These are phyloP conservation scores for Coniochaeta sp. DNA, from an alignment of 2,329 filamentous ascomycete genomes.

Conservation along the genomic window DNA sequence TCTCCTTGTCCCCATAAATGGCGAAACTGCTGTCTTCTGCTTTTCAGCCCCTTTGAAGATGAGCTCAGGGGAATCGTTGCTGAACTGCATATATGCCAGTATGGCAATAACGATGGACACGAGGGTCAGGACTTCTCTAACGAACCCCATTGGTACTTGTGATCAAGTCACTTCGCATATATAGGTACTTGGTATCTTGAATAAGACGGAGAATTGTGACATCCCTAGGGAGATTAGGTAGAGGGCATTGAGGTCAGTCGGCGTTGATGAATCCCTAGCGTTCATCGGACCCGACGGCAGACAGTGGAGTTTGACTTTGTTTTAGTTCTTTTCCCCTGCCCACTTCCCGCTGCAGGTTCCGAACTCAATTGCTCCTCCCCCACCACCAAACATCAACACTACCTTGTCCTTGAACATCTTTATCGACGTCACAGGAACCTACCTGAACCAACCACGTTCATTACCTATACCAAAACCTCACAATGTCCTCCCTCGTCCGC, in stretches of 20 bases:
- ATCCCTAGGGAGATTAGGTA: too few relatives aligned
- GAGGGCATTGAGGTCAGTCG: too few relatives aligned
- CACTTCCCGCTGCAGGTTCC: neutral
- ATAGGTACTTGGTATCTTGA: too few relatives aligned
- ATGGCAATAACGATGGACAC: neutral
- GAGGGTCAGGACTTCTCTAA: neutral
- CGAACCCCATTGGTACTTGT: neutral
- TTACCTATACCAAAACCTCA: neutral
- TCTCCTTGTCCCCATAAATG: conserved; percentile 10
- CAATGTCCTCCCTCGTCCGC: conserved; percentile 20
- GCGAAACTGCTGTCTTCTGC: neutral
- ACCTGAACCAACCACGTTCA: neutral
- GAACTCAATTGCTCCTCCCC: neutral
- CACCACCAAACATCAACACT: neutral
- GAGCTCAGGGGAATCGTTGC: neutral
- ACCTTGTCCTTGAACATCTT: too few relatives aligned
- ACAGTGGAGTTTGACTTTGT: neutral
- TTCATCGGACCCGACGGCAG: neutral
- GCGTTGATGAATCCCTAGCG: neutral
- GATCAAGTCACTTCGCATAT: too few relatives aligned
- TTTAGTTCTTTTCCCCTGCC: neutral
- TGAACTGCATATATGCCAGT: conserved; percentile 1
- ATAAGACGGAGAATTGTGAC: too few relatives aligned
- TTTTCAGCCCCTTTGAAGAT: neutral
- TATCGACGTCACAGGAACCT: neutral